Conservation (phyloP, 75 land plant species). For the Selaginella tamariscina region DNA sequence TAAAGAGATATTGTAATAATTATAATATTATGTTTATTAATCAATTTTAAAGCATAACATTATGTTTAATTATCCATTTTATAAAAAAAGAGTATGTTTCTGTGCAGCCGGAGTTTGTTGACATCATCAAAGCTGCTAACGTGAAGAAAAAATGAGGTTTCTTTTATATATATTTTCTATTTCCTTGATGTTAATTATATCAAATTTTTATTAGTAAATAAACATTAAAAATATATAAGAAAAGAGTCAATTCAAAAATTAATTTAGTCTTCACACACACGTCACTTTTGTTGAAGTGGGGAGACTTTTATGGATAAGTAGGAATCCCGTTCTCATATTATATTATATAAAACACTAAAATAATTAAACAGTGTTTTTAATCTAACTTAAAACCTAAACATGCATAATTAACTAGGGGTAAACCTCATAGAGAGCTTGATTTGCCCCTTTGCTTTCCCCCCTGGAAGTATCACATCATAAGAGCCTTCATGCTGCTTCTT, state of each 20-base stretch:
- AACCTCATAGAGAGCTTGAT: background rate
- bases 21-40: background rate
- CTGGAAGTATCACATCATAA: background rate
- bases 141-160: conserved; percentile 15
- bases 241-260: too few relatives aligned
- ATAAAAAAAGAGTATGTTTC: background rate
- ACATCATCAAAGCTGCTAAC: conserved; percentile 53
- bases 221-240: too few relatives aligned
- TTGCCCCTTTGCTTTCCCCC: background rate
- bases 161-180: too few relatives aligned
- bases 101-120: conserved; percentile 52
- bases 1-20: background rate
- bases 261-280: too few relatives aligned
- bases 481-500: background rate
- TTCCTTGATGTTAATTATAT: too few relatives aligned
- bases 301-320: too few relatives aligned
- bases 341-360: too few relatives aligned
- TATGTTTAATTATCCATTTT: background rate
- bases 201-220: too few relatives aligned
- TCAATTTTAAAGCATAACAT: background rate
- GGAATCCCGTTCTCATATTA: too few relatives aligned
- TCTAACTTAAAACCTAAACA: too few relatives aligned
- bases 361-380: too few relatives aligned
- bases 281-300: too few relatives aligned
- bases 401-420: background rate